These are phyloP conservation scores for Chlorella sp. DNA, from an alignment of 139 green algal genomes.

Conservation along the genomic window DNA sequence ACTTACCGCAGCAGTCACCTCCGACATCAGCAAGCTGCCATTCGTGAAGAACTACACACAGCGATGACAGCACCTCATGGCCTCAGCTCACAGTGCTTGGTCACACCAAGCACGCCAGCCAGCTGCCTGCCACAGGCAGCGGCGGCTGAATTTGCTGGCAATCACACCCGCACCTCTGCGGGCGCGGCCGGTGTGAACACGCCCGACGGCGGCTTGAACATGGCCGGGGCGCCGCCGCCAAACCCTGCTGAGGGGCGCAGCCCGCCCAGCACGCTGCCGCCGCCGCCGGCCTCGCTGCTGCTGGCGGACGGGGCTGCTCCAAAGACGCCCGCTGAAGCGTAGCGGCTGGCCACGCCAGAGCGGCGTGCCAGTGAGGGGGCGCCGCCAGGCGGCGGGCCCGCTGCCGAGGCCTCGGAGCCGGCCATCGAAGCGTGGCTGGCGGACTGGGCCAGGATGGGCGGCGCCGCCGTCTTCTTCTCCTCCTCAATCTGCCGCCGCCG, in stretches of 20 bases:
- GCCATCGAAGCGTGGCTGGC: not conserved
- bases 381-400: not conserved
- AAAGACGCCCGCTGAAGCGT: slow-evolving; percentile 22
- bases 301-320: not conserved
- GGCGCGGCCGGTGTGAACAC: slow-evolving; percentile 28
- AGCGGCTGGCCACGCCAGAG: slow-evolving; percentile 11
- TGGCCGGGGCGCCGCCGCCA: slow-evolving; percentile 12
- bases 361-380: not conserved
- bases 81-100: no score
- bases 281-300: not conserved
- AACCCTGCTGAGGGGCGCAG: slow-evolving; percentile 11
- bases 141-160: not conserved
- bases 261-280: slow-evolving; percentile 17
- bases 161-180: not conserved
- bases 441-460: slow-evolving; percentile 1
- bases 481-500: slow-evolving; percentile 28
- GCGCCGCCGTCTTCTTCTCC: slow-evolving; percentile 23
- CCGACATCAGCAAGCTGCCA: no score
- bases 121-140: no score
- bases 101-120: no score
- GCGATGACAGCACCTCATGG: no score
- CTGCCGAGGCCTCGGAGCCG: not conserved
- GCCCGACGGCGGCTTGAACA: slow-evolving; percentile 35
- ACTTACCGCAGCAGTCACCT: no score
- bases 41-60: no score